Evolutionary conservation across 345 rosid species (phyloP), one percentile per base, ranked within the genome.

Genomic region (Rubroshorea leprosula): DNA sequence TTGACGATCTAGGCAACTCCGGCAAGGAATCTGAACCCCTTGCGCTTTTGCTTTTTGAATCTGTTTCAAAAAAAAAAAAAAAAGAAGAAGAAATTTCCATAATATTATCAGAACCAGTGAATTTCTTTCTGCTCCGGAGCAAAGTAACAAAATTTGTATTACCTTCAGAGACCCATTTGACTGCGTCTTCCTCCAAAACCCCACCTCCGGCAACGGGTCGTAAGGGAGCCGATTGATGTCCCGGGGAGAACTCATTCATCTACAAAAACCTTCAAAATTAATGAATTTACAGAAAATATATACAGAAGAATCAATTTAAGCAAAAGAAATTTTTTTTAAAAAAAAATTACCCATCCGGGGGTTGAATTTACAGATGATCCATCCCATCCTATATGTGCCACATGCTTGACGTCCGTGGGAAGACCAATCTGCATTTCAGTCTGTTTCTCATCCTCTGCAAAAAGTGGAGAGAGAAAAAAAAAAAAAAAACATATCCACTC

Each of bases 351-450:
- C 86, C 86, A 82, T 66, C 78, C 80, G 13, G 88, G 92, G 8
- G 77, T 69, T 23, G 77, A 46, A 52, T 66, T 67, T 23, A 75
- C 68, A 14, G 86, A 64, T 7, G 85, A 83, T 27, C 81, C 92
- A 44, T 92, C 96, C 85, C 84, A 83, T 63, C 98, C 98, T 41
- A 91, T 91, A 57, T 91, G 98, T 23, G 98, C 88, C 7, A 91
- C 90, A 65, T 91, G 98, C 68, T 88, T 91, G 68, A 91, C 96
- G 54, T 91, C 95, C 6, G 98, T 91, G 45, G 98, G 98, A 54
- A 23, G 46, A 45, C 98, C 98, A 54, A 91, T 91, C 61, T 76
- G 67, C 79, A 91, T 85, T 55, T 91, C 95, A 52, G 79, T 72
- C 66, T 91, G 92, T 64, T 86, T 81, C 60, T 72, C 95, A 62